Base-by-base conservation (phyloP, 1,284 basidiomycete species). In the Cryptococcus deneoformans region DNA sequence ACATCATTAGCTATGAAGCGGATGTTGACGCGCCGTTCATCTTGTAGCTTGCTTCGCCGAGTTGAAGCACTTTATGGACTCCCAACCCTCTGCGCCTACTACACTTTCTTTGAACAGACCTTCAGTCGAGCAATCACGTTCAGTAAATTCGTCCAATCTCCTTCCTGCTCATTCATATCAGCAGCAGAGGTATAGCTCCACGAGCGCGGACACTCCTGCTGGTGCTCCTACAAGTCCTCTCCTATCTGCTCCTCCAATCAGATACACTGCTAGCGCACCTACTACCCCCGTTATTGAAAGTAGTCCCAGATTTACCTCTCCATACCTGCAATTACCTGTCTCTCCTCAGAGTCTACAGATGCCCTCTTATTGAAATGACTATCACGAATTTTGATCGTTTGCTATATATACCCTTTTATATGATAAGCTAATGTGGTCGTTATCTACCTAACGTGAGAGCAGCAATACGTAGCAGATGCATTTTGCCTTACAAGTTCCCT, bases 201-300 rank as follows among this genome's bases (percentile, higher is more conserved):
- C 46, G 6, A n/a, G 39, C 11, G 39, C 52, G 34, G 48, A 38
- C 35, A 20, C 11, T 7, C 20, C 20, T 20, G 20, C 20, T 20
- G 20, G 20, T 20, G 20, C 43, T 44, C 38, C 43, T 16, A 38
- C 34, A 5, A 52, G 46, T 44, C 50, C 52, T 4, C 42, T 61
- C 29, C 59, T 69, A 14, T 56, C 69, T 35, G 67, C 65, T 14
- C 67, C 68, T 16, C 56, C 63, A 6, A 57, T 61, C 6, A 50
- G 68, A 46, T 64, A 51, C 45, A 61, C 69, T 5, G 39, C 56
- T 24, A 61, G 58, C 14, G 68, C 70, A 12, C 68, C 70, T 20
- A 64, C 55, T 9, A 65, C 68, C 4, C 4, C 70, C n/a, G 44
- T 60, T 20, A 54, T 65, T 29, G 61, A 57, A 29, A 54, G 58